Base-by-base conservation (phyloP, 495 filamentous ascomycete species). In the Cercophora scortea region DNA sequence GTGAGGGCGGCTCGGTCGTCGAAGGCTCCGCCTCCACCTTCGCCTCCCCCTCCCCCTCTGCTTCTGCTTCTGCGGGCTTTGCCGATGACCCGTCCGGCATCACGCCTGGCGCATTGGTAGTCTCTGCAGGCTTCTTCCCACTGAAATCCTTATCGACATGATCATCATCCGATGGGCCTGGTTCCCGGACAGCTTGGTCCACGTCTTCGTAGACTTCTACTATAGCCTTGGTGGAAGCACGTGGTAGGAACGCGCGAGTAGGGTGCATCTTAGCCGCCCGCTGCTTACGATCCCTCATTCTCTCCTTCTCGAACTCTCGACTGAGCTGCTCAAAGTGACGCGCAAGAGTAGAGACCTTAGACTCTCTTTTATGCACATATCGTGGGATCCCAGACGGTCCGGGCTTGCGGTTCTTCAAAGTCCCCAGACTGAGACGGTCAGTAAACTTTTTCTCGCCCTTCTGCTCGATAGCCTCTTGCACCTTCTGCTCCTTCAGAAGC, bases 301-400 rank as follows among this genome's bases (percentile, higher is more conserved):
- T 78, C 71, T 97, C 92, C 62, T 90, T 94, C 61, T 99, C 91
- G 57, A 98, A 97, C 58, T 99, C 94, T 6, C 91, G 86, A 52
- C 89, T 95, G 35, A 99, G 69, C 62, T 96, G 90, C 65, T 99
- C 94, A 61, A 97, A 96, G 66, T 97, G 94, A 61, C 88, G 90
- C 12, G 94, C 90, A 33, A 97, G 78, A 6, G 80, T 88, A 6
- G 88, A 90, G 1, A 99, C 94, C 47, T 86, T 87, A 1, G 84
- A 78, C 47, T 86, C 82, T 42, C 78, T 85, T 42, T 72, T 79
- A 13, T 73, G 78, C 35, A 94, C 81, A 43, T 92, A 95, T 16
- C 93, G 83, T 25, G 94, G 94, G 52, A 99, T 97, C 33, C 89
- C 76, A 6, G 92, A 94, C 35, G 86, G 81, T 3, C 75, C 79